Base-by-base conservation (phyloP, 768 basidiomycete genomes). In the Rhizopogon vesiculosus region DNA sequence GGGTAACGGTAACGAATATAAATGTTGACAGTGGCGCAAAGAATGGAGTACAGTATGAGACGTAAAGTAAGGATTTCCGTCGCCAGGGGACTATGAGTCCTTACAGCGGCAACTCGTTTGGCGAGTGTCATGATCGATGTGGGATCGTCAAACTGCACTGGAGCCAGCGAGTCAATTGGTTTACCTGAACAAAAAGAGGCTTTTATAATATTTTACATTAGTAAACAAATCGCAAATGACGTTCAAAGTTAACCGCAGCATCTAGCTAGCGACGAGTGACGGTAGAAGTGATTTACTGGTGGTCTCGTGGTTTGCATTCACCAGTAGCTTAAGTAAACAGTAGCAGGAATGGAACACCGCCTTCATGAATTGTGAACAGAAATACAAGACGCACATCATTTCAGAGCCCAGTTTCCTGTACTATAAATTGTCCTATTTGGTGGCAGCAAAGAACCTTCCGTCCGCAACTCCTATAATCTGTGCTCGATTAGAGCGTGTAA, bases 391-490 rank as follows among this genome's bases (percentile, higher is more conserved):
- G 31, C 7, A 10, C 31, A 33, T 33, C 31, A 33, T 33, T 8
- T 33, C 10, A 10, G 31, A 10, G 31, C 10, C 31, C 31, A 7
- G 10, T 33, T 33, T 33, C 7, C 9, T 40, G 15, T 15, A 40
- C 39, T 7, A 16, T 25, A 25, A 40, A 8, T 9, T 25, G 25
- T 25, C 25, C 4, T 25, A 31, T 9, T 31, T 31, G 9, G 31
- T 25, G 4, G 25, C 25, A 25, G 25, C 55, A 63, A 92, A 81
- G 64, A 93, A 83, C 55, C 91, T 76, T 28, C 91, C 90, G 62
- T 91, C 91, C 5, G 85, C 74, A 41, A 87, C 82, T 1, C 81
- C 83, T 50, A 93, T 91, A 7, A 84, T 70, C 67, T 93, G 91
- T 19, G 90, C 89, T 16, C 87, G 81, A 13, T 81, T 81, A 5